Conservation (phyloP, 2,329 filamentous ascomycete species). For the Fonsecaea nubica region DNA sequence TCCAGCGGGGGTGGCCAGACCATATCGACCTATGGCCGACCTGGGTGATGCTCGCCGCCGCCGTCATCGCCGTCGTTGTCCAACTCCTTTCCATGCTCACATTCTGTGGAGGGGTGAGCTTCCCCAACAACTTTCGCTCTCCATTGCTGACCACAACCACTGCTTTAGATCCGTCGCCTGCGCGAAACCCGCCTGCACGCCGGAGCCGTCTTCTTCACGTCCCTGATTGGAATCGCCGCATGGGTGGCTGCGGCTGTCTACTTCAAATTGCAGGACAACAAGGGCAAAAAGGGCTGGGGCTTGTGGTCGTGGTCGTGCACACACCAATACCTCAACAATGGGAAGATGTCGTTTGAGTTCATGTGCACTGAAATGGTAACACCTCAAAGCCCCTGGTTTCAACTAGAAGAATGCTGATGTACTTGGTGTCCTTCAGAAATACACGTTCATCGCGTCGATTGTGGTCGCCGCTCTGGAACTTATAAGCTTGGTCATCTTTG, state of each 20-base stretch:
- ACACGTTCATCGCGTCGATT: constrained; percentile 15
- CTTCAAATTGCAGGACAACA: constrained; percentile 22
- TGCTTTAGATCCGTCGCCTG: constrained; percentile 11
- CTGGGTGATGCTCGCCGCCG: constrained; percentile 27
- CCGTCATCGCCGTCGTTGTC: constrained; percentile 17
- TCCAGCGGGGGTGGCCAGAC: constrained; percentile 19
- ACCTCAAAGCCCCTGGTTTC: background rate
- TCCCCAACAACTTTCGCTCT: background rate
- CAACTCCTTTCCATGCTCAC: constrained; percentile 21
- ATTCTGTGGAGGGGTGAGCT: constrained; percentile 22
- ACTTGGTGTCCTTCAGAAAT: constrained; percentile 1
- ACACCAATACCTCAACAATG: constrained; percentile 19
- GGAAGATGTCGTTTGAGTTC: constrained; percentile 26
- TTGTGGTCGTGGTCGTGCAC: constrained; percentile 26
- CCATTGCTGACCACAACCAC: background rate
- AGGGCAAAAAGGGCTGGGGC: constrained; percentile 22
- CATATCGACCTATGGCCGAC: constrained; percentile 25
- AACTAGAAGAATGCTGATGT: background rate
- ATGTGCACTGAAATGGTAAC: constrained; percentile 35
- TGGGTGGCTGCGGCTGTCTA: constrained; percentile 24
- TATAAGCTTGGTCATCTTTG: constrained; percentile 16
- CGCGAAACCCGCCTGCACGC: constrained; percentile 19
- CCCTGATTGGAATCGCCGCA: constrained; percentile 18
- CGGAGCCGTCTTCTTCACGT: constrained; percentile 24
- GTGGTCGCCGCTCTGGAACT: constrained; percentile 17